These are phyloP conservation scores for Kitagawia praeruptora DNA, from an alignment of 129 eudicot species.

Conservation along the genomic window DNA sequence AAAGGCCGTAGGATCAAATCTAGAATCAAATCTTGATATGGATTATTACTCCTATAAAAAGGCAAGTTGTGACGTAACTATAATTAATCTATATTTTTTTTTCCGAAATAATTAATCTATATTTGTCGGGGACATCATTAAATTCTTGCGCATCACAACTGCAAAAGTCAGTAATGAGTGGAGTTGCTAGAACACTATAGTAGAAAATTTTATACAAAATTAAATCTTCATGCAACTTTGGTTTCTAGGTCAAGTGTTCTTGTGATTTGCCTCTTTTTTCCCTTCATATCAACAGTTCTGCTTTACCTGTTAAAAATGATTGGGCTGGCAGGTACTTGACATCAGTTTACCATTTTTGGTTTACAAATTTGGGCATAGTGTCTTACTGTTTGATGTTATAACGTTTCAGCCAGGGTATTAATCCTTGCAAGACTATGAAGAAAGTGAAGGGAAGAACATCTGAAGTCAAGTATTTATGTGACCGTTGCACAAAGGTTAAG, in stretches of 20 bases:
- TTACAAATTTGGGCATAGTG: too few relatives aligned
- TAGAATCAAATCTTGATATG: slow-evolving; percentile 41
- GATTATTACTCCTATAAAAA: slow-evolving; percentile 31
- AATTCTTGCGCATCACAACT: not conserved
- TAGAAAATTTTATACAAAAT: not conserved
- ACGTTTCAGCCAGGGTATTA: too few relatives aligned
- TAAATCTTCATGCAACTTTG: not conserved
- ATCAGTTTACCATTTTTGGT: too few relatives aligned
- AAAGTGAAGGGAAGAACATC: slow-evolving; percentile 32
- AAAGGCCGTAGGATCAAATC: slow-evolving; percentile 47
- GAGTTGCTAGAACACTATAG: not conserved
- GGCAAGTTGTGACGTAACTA: slow-evolving; percentile 32
- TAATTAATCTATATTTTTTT: too few relatives aligned
- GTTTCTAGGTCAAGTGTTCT: not conserved
- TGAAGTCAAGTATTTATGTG: slow-evolving; percentile 32
- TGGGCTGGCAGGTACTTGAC: too few relatives aligned
- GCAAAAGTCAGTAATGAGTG: not conserved
- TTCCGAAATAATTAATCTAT: too few relatives aligned
- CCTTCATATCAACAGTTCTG: too few relatives aligned
- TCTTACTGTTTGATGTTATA: too few relatives aligned
- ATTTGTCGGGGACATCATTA: slow-evolving; percentile 7
- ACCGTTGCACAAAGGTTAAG: slow-evolving; percentile 61
- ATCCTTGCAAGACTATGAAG: slow-evolving; percentile 37
- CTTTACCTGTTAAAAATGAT: not conserved
- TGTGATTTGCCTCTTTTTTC: not conserved